A percentile compares a stretch with the other conserved stretches of the same genome.
Conservation (phyloP, 345 rosid genomes). For the Hibiscus mutabilis region DNA sequence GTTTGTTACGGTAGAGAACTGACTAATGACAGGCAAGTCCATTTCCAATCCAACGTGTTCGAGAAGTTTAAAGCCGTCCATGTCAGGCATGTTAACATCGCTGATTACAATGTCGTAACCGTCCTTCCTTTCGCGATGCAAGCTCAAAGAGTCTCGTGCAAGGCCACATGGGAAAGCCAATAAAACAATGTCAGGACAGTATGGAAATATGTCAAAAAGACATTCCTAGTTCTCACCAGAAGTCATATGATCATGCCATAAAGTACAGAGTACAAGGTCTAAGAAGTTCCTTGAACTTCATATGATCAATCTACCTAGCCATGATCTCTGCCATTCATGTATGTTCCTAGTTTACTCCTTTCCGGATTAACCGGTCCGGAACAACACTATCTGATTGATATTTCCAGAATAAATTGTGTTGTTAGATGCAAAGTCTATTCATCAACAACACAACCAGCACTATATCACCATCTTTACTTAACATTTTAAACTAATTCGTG, state of each 20-base stretch:
- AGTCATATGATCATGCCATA: neutral
- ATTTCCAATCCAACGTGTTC: conserved; percentile 93
- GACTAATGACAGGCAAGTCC: conserved; percentile 96
- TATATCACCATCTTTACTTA: neutral
- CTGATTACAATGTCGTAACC: conserved; percentile 92
- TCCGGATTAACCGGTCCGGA: too few relatives aligned
- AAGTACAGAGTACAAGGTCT: neutral
- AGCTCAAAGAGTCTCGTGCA: conserved; percentile 76
- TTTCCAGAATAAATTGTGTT: neutral
- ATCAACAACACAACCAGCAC: neutral
- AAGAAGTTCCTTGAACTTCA: neutral
- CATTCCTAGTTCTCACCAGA: neutral
- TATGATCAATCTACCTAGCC: neutral
- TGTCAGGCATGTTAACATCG: conserved; percentile 99
- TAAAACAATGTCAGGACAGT: neutral
- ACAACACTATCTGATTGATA: neutral
- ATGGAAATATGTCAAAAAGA: neutral
- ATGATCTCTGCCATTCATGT: neutral
- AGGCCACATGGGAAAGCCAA: conserved; percentile 38
- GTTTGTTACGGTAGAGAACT: conserved; percentile 31
- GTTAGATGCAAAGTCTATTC: neutral
- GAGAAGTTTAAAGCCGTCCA: conserved; percentile 96
- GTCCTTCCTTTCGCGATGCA: conserved; percentile 81
- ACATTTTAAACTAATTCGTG: neutral
- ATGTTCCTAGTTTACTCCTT: neutral